Conservation (phyloP, 768 basidiomycete species). For the Baorangia bicolor region DNA sequence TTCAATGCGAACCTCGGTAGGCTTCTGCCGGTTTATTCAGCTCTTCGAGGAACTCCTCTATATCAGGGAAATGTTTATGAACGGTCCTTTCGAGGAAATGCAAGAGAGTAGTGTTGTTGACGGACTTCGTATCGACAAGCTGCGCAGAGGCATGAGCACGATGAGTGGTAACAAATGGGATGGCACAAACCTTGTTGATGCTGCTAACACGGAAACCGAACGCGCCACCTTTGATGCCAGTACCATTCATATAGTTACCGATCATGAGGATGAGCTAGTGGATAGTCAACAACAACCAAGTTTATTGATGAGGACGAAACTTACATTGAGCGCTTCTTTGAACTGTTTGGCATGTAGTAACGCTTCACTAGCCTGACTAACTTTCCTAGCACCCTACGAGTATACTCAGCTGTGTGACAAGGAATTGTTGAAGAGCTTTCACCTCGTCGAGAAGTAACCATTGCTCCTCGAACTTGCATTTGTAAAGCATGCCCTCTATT, state of each 20-base stretch:
- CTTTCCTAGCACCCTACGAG: slow-evolving; percentile 70
- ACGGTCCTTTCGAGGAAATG: slow-evolving; percentile 94
- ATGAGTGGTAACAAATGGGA: neutral
- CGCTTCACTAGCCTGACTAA: slow-evolving; percentile 77
- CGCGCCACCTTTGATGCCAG: slow-evolving; percentile 93
- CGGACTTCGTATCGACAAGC: slow-evolving; percentile 97
- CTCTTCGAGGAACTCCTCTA: slow-evolving; percentile 88
- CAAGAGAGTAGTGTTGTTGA: slow-evolving; percentile 89
- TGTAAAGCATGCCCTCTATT: slow-evolving; percentile 95
- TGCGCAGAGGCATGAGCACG: slow-evolving; percentile 31
- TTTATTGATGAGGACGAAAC: slow-evolving; percentile 20
- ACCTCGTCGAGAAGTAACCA: slow-evolving; percentile 83
- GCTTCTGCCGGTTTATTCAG: slow-evolving; percentile 88
- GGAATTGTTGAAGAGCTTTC: slow-evolving; percentile 14
- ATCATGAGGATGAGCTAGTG: slow-evolving; percentile 83
- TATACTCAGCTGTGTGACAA: slow-evolving; percentile 5
- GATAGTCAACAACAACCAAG: slow-evolving; percentile 1
- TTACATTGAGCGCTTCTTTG: slow-evolving; percentile 84
- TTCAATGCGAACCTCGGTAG: slow-evolving; percentile 68
- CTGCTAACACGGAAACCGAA: slow-evolving; percentile 97
- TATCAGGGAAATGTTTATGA: slow-evolving; percentile 80
- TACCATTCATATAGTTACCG: slow-evolving; percentile 98
- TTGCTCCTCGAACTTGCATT: slow-evolving; percentile 83
- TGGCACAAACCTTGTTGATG: slow-evolving; percentile 80
- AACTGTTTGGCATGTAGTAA: slow-evolving; percentile 82